Base-by-base conservation (phyloP, 225 moss, liverwort and hornwort genomes). In the Bryoerythrophyllum caledonicum region DNA sequence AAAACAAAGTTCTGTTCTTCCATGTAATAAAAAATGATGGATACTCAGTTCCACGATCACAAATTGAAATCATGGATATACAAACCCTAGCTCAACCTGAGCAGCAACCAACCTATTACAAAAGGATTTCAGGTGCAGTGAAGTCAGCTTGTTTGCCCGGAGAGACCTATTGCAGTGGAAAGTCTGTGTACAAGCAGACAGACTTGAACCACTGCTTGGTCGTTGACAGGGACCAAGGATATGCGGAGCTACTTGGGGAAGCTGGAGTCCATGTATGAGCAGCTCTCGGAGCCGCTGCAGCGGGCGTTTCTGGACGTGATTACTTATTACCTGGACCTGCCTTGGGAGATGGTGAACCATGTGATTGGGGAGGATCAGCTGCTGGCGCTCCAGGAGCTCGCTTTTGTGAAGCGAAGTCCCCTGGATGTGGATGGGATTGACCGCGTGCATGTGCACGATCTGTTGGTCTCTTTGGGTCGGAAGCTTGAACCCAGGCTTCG, bases 401-500 rank as follows among this genome's bases (percentile, higher is more conserved):
- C 90, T 24, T 79, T 90, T 49, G 88, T 92, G 70, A 92, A 88
- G 74, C 86, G 84, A 35, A 82, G 77, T 20, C 67, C 75, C 2
- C 52, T 75, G 2, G 86, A 83, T 35, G 74, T 63, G 43, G 92
- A 92, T 38, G 82, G 77, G 16, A 67, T 84, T 52, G 81, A 79
- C 25, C 65, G 90, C 59, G 86, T 86, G 65, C 86, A 90, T 26
- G 90, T 92, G 17, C 92, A 92, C 74, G 90, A 92, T 70, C 92
- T 90, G 4, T 66, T 90, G 69, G 72, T 90, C 20, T 88, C 92
- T 9, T 70, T 92, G 23, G 92, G 92, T 21, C 82, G 84, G 49
- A 92, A 88, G 59, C 60, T 80, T 44, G 80, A 91, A 23, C 69
- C 54, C 20, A 86, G 84, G 23, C 57, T 82, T 15, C 84, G 90